phyloP scores from a whole-genome alignment of 768 basidiomycete species.

The Phlegmacium glaucopus region DNA sequence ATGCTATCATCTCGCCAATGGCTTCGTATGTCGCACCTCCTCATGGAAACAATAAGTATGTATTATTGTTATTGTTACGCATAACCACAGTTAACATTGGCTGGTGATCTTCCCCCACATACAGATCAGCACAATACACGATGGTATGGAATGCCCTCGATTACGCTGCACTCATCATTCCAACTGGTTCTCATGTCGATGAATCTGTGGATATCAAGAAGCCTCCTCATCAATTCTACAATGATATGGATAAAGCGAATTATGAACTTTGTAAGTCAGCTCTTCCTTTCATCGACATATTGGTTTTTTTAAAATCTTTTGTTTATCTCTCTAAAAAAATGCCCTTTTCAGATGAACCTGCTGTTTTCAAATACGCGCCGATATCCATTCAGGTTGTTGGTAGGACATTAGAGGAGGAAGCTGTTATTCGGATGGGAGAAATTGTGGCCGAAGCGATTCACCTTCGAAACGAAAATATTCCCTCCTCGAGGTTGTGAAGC shows the following conservation, averaged over 20 bases:
- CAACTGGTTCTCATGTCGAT: conserved; percentile 57
- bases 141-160: conserved; percentile 69
- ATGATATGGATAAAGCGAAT: conserved; percentile 41
- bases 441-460: conserved; percentile 59
- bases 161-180: conserved; percentile 58
- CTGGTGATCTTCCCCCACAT: neutral
- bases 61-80: neutral
- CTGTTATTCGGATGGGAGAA: conserved; percentile 64
- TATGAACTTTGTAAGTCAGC: conserved; percentile 51
- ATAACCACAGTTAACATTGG: neutral
- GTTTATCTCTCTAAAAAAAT: neutral
- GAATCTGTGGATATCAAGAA: conserved; percentile 45
- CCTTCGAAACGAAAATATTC: too few relatives aligned
- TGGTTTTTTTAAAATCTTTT: neutral
- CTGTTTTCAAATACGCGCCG: conserved; percentile 53
- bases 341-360: conserved; percentile 48
- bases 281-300: conserved; percentile 1
- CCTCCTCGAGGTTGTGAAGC: too few relatives aligned
- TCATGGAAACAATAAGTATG: conserved; percentile 55
- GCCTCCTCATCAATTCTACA: conserved; percentile 45
- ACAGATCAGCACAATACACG: conserved; percentile 51
- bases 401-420: conserved; percentile 73
- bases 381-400: conserved; percentile 66
- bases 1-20: conserved; percentile 67
- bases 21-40: conserved; percentile 60